Evolutionary conservation across 441 rosid genomes (phyloP), one percentile per base, ranked within the genome.

Genomic region (Manihot esculenta): DNA sequence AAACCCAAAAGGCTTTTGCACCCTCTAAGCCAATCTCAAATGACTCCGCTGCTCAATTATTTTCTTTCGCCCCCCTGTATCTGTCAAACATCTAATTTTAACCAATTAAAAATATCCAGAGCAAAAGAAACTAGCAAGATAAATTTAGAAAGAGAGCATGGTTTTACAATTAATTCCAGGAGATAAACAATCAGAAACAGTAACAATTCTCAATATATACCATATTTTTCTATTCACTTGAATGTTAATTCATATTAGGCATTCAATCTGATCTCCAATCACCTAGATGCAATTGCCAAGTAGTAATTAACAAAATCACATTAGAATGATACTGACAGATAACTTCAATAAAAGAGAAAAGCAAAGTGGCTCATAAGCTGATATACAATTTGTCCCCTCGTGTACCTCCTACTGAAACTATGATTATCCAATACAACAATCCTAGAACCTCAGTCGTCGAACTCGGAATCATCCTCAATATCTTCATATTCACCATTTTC

Each of bases 401-500:
- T 49, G 64, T 51, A 68, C 58, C 72, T 68, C 56, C 68, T 80
- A 71, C 17, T 23, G 24, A 41, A 54, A 68, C 64, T 67, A 73
- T 55, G 49, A 18, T 38, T 62, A 45, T 62, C 51, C 10, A 65
- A 18, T 10, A 75, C 42, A 62, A 50, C 27, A 23, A 63, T 60
- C 69, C 66, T 51, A 55, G 27, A 18, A 64, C 35, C 83, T 81
- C n/a, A 89, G 42, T 76, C 81, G 45, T 86, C 87, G 65, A 69
- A 86, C 27, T 88, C 90, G 4, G 88, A 88, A 66, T 85, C 89
- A 1, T 85, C 84, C 66, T 85, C 96, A 18, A 79, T 75, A 80
- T 88, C 92, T 68, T 82, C 82, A 64, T 62, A 76, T 72, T 82
- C 89, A 41, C 93, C 88, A 27, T 82, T 84, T 82, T 86, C 94